Base-by-base conservation (phyloP, 2,329 filamentous ascomycete species). In the Uncinocarpus reesii region DNA sequence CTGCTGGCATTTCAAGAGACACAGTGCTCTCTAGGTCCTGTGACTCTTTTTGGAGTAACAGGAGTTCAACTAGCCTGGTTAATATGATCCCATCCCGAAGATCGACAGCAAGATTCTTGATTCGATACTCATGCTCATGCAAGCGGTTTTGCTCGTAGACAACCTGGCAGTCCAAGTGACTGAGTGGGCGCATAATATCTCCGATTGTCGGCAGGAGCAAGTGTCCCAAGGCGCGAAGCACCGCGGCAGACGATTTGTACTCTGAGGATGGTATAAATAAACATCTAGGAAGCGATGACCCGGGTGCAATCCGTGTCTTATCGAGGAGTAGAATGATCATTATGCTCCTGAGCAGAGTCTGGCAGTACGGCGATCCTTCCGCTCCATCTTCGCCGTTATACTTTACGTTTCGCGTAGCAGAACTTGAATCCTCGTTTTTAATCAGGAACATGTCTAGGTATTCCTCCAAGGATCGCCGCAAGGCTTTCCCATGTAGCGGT, bases 311-410 rank as follows among this genome's bases (percentile, higher is more conserved):
- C 56, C 75, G 78, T 7, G 68, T 71, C 50, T 72, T 71, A 55
- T 83, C 79, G 10, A 83, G 67, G 13, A 83, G 65, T 47, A 74
- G 66, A 42, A 81, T 66, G 2, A 82, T 69, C 74, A 81, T 75
- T 36, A 81, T 64, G 55, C 76, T 78, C 28, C 77, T 72, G 34
- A 79, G 64, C 10, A 77, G 64, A 2, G 74, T 80, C 42, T 75
- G 75, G 50, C 72, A 70, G 68, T 78, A 79, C 23, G 67, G 65
- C 66, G 69, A 74, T 15, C 61, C 67, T 42, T 66, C 62, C 4
- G 63, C 65, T 13, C 71, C 70, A 47, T 67, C 65, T 42, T 70
- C 65, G n/a, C n/a, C n/a, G 24, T 65, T 61, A 7, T 53, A 58
- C 8, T 56, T 49, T 16, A 38, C 28, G 23, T 60, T 55, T 10